Evolutionary conservation across 495 filamentous ascomycete species (phyloP).

Genomic region (Penicillium macrosclerotiorum): DNA sequence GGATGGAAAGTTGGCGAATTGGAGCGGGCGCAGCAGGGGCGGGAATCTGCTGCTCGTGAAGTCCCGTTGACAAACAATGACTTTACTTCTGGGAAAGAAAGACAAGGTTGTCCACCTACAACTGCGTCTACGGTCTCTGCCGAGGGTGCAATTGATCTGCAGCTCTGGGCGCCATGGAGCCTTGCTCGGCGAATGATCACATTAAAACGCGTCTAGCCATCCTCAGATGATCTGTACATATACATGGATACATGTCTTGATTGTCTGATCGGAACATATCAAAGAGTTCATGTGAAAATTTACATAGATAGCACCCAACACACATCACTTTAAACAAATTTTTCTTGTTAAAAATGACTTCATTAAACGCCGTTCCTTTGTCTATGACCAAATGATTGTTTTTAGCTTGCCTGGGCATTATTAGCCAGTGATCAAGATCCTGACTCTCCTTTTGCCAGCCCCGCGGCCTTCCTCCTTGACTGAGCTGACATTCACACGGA

Average conservation of each 20-base stretch:
- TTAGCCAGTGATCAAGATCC: slow-evolving; percentile 37
- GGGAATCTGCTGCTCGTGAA: slow-evolving; percentile 9
- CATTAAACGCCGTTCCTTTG: slow-evolving; percentile 10
- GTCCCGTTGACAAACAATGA: slow-evolving; percentile 6
- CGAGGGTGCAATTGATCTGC: not conserved
- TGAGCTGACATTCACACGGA: slow-evolving; percentile 82
- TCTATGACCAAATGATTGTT: slow-evolving; percentile 17
- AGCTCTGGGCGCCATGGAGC: slow-evolving; percentile 27
- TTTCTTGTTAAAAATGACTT: not conserved
- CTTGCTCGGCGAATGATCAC: slow-evolving; percentile 35
- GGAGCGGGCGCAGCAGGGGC: slow-evolving; percentile 33
- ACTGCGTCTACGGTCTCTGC: not conserved
- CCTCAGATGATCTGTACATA: not conserved
- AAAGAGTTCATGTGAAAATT: no score
- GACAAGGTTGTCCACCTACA: slow-evolving; percentile 11
- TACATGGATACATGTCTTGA: no score
- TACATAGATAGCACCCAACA: no score
- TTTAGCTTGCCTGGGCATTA: slow-evolving; percentile 9
- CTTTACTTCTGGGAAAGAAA: slow-evolving; percentile 10
- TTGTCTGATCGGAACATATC: no score
- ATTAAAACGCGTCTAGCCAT: slow-evolving; percentile 31
- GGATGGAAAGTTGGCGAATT: slow-evolving; percentile 60
- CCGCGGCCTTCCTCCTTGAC: slow-evolving; percentile 77
- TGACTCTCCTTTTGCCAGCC: slow-evolving; percentile 80
- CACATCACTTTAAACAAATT: not conserved